These are phyloP conservation scores for Pulveroboletus sp. DNA, from an alignment of 768 basidiomycete genomes.

Conservation along the genomic window DNA sequence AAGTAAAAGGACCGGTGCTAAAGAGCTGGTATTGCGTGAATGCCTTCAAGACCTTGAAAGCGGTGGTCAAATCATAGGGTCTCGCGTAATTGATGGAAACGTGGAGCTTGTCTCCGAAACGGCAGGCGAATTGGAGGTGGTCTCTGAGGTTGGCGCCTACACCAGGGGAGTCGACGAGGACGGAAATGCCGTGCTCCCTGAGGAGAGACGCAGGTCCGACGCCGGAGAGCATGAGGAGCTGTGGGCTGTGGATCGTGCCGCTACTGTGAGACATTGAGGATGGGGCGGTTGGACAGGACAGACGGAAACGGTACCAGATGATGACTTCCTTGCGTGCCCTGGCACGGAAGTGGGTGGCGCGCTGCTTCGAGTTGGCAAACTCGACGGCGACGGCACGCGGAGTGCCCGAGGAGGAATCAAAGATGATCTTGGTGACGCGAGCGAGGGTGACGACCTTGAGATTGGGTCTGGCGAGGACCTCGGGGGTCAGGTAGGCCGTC, in stretches of 20 bases:
- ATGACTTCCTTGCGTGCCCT: conserved; percentile 57
- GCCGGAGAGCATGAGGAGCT: conserved; percentile 72
- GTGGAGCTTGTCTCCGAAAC: conserved; percentile 49
- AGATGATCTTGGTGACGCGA: conserved; percentile 54
- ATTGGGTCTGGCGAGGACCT: conserved; percentile 62
- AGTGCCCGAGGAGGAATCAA: conserved; percentile 38
- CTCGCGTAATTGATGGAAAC: conserved; percentile 39
- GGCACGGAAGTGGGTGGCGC: conserved; percentile 36
- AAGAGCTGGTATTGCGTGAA: conserved; percentile 41
- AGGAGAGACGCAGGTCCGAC: conserved; percentile 66
- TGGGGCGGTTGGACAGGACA: not conserved
- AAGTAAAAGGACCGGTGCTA: conserved; percentile 47
- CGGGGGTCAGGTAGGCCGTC: conserved; percentile 60
- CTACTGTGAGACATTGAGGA: conserved; percentile 36
- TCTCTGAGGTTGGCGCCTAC: conserved; percentile 75
- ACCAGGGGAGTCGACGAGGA: conserved; percentile 61
- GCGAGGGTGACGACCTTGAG: conserved; percentile 57
- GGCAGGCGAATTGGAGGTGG: conserved; percentile 53
- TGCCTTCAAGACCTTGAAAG: conserved; percentile 30
- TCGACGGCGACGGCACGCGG: conserved; percentile 60
- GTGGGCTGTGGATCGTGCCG: conserved; percentile 60
- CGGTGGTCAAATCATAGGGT: conserved; percentile 18
- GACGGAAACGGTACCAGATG: conserved; percentile 49
- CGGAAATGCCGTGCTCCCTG: conserved; percentile 45
- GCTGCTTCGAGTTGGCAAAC: conserved; percentile 38